phyloP scores from a whole-genome alignment of 441 rosid genomes.

The Geranium incanum region DNA sequence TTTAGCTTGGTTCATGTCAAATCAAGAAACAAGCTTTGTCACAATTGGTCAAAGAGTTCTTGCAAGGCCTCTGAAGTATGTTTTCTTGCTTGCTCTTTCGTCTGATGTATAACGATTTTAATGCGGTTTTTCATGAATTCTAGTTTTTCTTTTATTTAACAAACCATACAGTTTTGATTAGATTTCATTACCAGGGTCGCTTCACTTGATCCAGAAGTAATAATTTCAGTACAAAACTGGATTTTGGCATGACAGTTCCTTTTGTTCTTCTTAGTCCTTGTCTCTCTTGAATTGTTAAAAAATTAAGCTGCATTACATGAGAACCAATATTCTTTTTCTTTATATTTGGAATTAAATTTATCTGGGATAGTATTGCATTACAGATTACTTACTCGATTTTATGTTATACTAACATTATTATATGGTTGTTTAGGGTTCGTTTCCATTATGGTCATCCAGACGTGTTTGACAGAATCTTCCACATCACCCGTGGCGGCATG shows the following conservation, averaged over 20 bases:
- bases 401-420: background rate
- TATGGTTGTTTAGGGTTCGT: slow-evolving; percentile 28
- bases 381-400: background rate
- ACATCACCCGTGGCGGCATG: slow-evolving; percentile 26
- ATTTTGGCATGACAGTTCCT: background rate
- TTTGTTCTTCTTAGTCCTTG: no score
- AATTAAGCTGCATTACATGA: background rate
- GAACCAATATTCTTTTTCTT: background rate
- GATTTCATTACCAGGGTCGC: background rate
- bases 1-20: slow-evolving; percentile 95
- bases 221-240: background rate
- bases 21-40: slow-evolving; percentile 90
- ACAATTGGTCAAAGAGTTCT: slow-evolving; percentile 94
- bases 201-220: background rate
- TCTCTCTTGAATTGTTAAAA: background rate
- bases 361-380: no score
- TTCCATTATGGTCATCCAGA: slow-evolving; percentile 29
- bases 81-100: slow-evolving; percentile 18
- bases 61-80: slow-evolving; percentile 89
- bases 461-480: slow-evolving; percentile 27
- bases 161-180: no score
- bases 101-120: background rate
- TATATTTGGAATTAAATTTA: no score
- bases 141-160: background rate
- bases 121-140: background rate